phyloP scores from a whole-genome alignment of 805 yeast species.

The Wickerhamomyces hampshirensis region DNA sequence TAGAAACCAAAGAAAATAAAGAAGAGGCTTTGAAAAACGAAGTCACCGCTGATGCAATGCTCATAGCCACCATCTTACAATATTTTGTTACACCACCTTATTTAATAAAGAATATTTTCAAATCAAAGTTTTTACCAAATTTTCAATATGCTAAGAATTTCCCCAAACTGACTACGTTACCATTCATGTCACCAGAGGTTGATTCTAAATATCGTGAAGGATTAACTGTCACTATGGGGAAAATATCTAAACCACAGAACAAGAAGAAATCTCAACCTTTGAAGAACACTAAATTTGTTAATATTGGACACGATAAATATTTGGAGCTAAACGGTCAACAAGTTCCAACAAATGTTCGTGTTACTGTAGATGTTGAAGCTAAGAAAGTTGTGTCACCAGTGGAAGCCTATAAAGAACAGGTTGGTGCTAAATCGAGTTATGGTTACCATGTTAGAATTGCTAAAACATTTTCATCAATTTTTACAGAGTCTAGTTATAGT shows the following conservation, averaged over 20 bases:
- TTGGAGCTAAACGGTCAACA: conserved; percentile 54
- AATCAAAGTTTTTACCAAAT: conserved; percentile 37
- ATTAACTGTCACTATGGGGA: conserved; percentile 35
- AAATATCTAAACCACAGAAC: conserved; percentile 26
- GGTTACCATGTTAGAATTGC: conserved; percentile 77
- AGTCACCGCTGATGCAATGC: conserved; percentile 36
- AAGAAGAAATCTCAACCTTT: conserved; percentile 47
- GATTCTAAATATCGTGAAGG: conserved; percentile 60
- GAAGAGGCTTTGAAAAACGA: conserved; percentile 10
- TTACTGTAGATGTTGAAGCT: conserved; percentile 66
- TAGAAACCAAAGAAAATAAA: conserved; percentile 12
- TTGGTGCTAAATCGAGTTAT: conserved; percentile 55
- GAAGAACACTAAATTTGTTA: conserved; percentile 64
- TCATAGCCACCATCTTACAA: conserved; percentile 68
- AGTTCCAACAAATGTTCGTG: conserved; percentile 75
- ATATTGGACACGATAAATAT: conserved; percentile 61
- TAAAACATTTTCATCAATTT: conserved; percentile 52
- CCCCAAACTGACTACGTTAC: conserved; percentile 70
- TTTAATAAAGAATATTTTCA: conserved; percentile 60
- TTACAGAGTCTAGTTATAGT: conserved; percentile 61
- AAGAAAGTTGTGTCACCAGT: conserved; percentile 63
- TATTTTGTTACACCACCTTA: conserved; percentile 84
- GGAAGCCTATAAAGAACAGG: conserved; percentile 58
- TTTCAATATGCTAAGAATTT: conserved; percentile 61
- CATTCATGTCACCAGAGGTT: conserved; percentile 53